Base-by-base conservation (phyloP, 192 early-diverging fungal genomes). In the Ambispora gerdemannii region DNA sequence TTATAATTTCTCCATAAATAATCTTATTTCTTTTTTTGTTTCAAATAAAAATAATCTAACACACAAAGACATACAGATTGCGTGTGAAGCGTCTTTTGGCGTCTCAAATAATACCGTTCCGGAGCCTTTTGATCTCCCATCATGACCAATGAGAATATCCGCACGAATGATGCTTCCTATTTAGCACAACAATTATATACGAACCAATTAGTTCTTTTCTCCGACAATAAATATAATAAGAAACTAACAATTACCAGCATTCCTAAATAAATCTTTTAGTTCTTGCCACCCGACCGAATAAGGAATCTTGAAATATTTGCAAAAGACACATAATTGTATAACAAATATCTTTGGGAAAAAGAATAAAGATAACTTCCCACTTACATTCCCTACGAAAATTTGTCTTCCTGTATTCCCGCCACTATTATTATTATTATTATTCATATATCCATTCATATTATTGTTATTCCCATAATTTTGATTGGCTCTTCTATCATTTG, bases 241-340 rank as follows among this genome's bases (percentile, higher is more conserved):
- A 32, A 17, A 32, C 1, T 1, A 15, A 24, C 2, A 2, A 52
- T 32, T 49, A 71, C 87, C 90, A 33, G 90, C 87, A 74, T 82
- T 82, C 61, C 90, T 83, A 78, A 93, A 94, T 43, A 93, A 71
- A 75, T 92, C 91, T 66, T 95, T 95, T 76, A 95, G 55, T 63
- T 95, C 92, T 77, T 95, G 90, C 92, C 92, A 93, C 32, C 85
- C 86, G 36, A 91, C 85, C 31, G 83, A 80, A 72, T 84, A 90
- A 4, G 93, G 92, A 2, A 94, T 75, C 93, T 93, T 72, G 36
- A n/a, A n/a, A n/a, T n/a, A n/a, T n/a, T n/a, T n/a, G n/a, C n/a
- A 27, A 22, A 22, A 24, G 2, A 55, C 10, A 22, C 30, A 55
- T 24, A 22, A 10, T 27, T 22, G n/a, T 53, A 53, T 27, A 53